Percentiles rank a stretch among this genome's conserved stretches.
phyloP scores from a whole-genome alignment of 2,329 filamentous ascomycete species.

The Colletotrichum sidae region DNA sequence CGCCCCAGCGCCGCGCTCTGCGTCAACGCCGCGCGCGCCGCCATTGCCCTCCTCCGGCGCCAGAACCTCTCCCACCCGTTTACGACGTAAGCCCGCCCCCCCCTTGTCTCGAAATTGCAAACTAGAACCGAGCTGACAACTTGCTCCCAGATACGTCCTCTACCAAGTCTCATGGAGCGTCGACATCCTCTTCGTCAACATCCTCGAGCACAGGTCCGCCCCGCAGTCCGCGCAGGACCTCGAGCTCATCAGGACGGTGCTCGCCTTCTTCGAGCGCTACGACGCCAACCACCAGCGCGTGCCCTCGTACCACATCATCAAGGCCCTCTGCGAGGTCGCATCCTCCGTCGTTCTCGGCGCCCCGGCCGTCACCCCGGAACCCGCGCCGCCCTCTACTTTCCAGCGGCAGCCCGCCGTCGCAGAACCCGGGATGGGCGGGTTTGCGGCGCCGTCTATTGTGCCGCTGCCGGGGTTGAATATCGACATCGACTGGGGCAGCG shows the following conservation, averaged over 20 bases:
- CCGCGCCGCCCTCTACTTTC: background rate
- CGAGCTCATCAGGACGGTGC: background rate
- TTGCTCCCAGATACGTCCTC: background rate
- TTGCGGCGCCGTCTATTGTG: background rate
- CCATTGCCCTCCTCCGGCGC: background rate
- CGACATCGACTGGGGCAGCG: background rate
- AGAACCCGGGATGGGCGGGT: background rate
- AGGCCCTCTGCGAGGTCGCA: background rate
- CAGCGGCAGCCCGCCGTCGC: too few relatives aligned
- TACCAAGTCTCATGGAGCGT: slow-evolving; percentile 17
- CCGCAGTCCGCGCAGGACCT: background rate
- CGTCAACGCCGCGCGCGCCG: slow-evolving; percentile 6
- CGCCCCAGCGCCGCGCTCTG: slow-evolving; percentile 3
- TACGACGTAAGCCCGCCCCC: background rate
- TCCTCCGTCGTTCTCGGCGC: slow-evolving; percentile 1
- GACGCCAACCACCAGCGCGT: background rate
- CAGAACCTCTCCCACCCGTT: slow-evolving; percentile 7
- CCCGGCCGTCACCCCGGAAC: background rate
- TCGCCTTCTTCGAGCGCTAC: background rate
- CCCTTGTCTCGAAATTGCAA: too few relatives aligned
- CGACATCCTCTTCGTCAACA: slow-evolving; percentile 18
- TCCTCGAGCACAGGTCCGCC: slow-evolving; percentile 4
- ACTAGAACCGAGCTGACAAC: background rate
- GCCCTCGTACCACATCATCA: slow-evolving; percentile 13
- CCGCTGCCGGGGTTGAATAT: background rate